Evolutionary conservation across 129 eudicot species (phyloP).

Genomic region (Calendula officinalis): DNA sequence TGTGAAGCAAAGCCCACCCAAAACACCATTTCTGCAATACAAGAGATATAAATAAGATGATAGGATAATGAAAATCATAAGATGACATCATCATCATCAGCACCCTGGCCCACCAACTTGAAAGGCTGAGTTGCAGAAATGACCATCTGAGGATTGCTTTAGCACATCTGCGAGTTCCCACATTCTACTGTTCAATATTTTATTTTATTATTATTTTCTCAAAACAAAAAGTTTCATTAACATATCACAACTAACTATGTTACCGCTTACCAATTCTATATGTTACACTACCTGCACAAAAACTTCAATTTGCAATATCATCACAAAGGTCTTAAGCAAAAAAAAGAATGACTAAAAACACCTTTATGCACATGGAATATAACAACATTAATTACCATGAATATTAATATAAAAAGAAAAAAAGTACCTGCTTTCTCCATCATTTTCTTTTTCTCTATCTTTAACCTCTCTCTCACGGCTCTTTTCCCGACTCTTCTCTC

Average conservation of each 20-base stretch:
- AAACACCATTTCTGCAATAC: slow-evolving; percentile 82
- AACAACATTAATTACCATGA: slow-evolving; percentile 17
- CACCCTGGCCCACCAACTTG: slow-evolving; percentile 49
- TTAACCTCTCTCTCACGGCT: slow-evolving; percentile 36
- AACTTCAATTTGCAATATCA: no score
- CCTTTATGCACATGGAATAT: no score
- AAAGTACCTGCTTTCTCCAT: slow-evolving; percentile 63
- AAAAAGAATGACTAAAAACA: no score
- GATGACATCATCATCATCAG: slow-evolving; percentile 50
- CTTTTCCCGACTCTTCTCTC: slow-evolving; percentile 43
- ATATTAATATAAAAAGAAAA: neutral
- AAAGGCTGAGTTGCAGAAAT: slow-evolving; percentile 57
- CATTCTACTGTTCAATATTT: slow-evolving; percentile 57
- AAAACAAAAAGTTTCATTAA: slow-evolving; percentile 36
- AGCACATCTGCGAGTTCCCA: slow-evolving; percentile 81
- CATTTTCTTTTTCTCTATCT: slow-evolving; percentile 47
- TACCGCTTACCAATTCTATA: no score
- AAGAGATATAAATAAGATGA: slow-evolving; percentile 55
- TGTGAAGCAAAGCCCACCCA: slow-evolving; percentile 63
- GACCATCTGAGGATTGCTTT: slow-evolving; percentile 63
- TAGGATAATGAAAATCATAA: slow-evolving; percentile 50
- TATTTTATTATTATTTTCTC: slow-evolving; percentile 16
- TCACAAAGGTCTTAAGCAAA: no score
- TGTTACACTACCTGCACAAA: no score
- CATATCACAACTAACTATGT: slow-evolving; percentile 32